Evolutionary conservation across 495 filamentous ascomycete genomes (phyloP).

Genomic region (Penicillium atrosanguineum): DNA sequence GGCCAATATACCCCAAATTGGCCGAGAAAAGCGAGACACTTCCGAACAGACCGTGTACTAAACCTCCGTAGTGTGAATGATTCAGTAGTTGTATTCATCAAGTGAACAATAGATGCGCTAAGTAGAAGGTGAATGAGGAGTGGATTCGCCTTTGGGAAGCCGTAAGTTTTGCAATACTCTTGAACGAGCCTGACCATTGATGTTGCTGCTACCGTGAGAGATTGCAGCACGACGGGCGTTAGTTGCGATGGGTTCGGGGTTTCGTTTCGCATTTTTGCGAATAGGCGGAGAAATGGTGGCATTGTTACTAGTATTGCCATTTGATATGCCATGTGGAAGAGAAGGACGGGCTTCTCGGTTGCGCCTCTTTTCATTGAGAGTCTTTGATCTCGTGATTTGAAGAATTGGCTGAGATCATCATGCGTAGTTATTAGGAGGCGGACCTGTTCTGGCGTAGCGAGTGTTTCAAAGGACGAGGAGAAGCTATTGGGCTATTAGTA

Average conservation of each 20-base stretch:
- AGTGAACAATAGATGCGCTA: slow-evolving; percentile 9
- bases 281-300: slow-evolving; percentile 7
- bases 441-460: background rate
- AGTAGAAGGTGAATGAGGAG: slow-evolving; percentile 11
- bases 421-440: slow-evolving; percentile 1
- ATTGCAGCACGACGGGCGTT: slow-evolving; percentile 5
- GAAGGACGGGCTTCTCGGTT: slow-evolving; percentile 4
- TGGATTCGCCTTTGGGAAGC: slow-evolving; percentile 6
- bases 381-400: background rate
- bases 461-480: slow-evolving; percentile 2
- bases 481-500: background rate
- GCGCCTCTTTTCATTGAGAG: background rate
- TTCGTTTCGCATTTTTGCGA: background rate
- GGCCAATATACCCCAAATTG: slow-evolving; percentile 2
- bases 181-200: slow-evolving; percentile 13
- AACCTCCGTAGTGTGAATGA: slow-evolving; percentile 1
- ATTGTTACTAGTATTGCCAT: slow-evolving; percentile 11
- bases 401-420: background rate
- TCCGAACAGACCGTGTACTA: slow-evolving; percentile 6
- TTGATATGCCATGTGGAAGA: slow-evolving; percentile 13
- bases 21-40: background rate
- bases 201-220: slow-evolving; percentile 5
- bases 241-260: background rate
- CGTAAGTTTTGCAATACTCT: slow-evolving; percentile 1
- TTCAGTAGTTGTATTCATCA: slow-evolving; percentile 10